phyloP scores from a whole-genome alignment of 352 stramenopile species.

The Phytophthora pistaciae region DNA sequence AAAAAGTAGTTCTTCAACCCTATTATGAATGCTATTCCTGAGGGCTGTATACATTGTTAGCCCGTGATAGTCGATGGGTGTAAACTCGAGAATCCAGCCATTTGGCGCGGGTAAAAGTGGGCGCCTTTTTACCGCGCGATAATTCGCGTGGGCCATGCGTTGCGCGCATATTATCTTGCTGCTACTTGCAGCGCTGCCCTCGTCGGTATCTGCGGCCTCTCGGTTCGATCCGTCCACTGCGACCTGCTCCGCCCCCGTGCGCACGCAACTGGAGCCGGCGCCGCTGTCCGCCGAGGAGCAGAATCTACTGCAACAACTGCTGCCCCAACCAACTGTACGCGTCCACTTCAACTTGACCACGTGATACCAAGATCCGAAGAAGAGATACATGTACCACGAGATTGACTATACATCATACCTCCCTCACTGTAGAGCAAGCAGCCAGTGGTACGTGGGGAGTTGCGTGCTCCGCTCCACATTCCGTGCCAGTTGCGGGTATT shows the following conservation, averaged over 20 bases:
- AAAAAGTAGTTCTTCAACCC: not conserved
- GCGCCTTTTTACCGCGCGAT: not conserved
- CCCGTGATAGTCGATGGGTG: not conserved
- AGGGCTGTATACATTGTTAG: not conserved
- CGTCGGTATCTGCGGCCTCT: not conserved
- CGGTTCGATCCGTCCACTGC: not conserved
- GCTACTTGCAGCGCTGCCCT: not conserved
- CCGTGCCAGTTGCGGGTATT: constrained; percentile 49
- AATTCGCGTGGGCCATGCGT: not conserved
- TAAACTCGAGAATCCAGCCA: not conserved
- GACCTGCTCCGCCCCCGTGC: constrained; percentile 17
- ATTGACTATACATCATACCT: no score
- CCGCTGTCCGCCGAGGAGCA: constrained; percentile 23
- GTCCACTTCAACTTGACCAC: not conserved
- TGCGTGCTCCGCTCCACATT: constrained; percentile 54
- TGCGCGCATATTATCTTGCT: not conserved
- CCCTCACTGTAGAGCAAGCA: constrained; percentile 24
- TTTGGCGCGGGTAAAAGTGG: not conserved
- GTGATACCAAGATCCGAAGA: no score
- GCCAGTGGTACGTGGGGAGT: constrained; percentile 29
- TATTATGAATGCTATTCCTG: no score
- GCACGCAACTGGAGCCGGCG: constrained; percentile 7
- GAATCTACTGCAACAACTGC: constrained; percentile 23
- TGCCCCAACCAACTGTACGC: constrained; percentile 34
- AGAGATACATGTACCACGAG: no score